Conservation (phyloP, 2,329 filamentous ascomycete genomes). For the Clonostachys rhizophaga region DNA sequence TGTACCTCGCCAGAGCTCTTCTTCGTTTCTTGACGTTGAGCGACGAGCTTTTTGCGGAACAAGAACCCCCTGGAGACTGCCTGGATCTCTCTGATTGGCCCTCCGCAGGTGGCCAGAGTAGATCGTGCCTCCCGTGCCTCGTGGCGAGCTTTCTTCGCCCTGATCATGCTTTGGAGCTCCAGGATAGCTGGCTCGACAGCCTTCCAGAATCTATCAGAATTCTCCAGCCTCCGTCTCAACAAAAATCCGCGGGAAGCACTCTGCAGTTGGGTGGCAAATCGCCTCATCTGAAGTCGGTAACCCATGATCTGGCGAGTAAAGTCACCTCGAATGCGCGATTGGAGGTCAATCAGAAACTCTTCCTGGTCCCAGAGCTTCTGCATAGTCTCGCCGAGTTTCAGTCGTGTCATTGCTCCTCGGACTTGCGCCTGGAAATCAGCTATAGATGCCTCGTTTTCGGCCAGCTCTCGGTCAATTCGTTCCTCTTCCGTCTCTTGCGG, state of each 20-base stretch:
- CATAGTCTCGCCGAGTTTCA: slow-evolving; percentile 79
- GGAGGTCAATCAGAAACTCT: slow-evolving; percentile 71
- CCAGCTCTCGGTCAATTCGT: slow-evolving; percentile 74
- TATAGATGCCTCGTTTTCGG: slow-evolving; percentile 68
- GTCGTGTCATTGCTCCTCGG: slow-evolving; percentile 72
- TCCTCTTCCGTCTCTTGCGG: slow-evolving; percentile 89
- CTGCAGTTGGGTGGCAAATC: slow-evolving; percentile 76
- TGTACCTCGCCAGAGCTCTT: slow-evolving; percentile 46
- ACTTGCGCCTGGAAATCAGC: slow-evolving; percentile 83
- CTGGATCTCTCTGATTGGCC: slow-evolving; percentile 62
- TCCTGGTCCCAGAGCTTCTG: slow-evolving; percentile 86
- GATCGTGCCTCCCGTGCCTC: slow-evolving; percentile 51
- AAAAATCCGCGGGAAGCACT: slow-evolving; percentile 74
- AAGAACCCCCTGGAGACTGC: slow-evolving; percentile 64
- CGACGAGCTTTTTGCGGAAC: slow-evolving; percentile 50
- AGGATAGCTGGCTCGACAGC: slow-evolving; percentile 68
- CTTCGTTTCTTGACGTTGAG: slow-evolving; percentile 53
- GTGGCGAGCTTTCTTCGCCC: slow-evolving; percentile 60
- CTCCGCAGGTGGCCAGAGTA: slow-evolving; percentile 57
- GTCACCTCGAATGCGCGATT: slow-evolving; percentile 82
- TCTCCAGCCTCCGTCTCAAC: slow-evolving; percentile 56
- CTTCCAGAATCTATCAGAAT: slow-evolving; percentile 64
- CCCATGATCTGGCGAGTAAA: slow-evolving; percentile 78
- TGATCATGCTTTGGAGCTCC: slow-evolving; percentile 75
- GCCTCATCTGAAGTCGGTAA: slow-evolving; percentile 79